Percentiles rank a stretch among this genome's conserved stretches.
phyloP scores from a whole-genome alignment of 2,329 filamentous ascomycete species.

The Fusarium vanettenii region DNA sequence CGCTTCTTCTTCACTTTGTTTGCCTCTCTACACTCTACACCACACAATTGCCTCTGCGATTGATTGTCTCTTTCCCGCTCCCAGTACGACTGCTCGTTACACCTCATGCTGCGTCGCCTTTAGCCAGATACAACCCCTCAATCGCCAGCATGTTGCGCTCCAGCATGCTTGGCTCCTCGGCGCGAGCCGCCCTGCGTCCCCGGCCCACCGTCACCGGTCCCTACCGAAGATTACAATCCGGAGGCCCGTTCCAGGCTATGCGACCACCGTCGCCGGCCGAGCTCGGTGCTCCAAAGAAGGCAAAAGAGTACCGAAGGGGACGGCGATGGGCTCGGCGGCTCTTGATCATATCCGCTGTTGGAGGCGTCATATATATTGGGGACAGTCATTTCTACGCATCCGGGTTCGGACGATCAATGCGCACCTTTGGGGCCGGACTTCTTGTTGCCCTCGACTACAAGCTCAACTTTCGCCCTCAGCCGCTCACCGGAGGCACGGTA shows the following conservation, averaged over 20 bases:
- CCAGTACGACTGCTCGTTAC: background rate
- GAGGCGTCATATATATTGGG: conserved; percentile 72
- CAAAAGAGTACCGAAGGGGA: conserved; percentile 77
- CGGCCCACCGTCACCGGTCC: conserved; percentile 61
- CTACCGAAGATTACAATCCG: conserved; percentile 46
- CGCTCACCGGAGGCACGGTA: conserved; percentile 78
- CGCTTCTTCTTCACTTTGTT: background rate
- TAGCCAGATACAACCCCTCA: conserved; percentile 18
- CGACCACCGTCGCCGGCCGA: conserved; percentile 82
- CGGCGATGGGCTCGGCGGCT: conserved; percentile 84
- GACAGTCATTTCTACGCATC: conserved; percentile 84
- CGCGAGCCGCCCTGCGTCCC: conserved; percentile 42
- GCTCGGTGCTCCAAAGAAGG: conserved; percentile 76
- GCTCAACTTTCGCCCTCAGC: conserved; percentile 89
- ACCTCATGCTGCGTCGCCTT: conserved; percentile 23
- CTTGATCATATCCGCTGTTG: conserved; percentile 67
- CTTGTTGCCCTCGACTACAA: conserved; percentile 94
- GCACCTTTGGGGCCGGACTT: conserved; percentile 84
- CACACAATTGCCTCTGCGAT: background rate
- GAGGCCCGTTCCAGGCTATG: conserved; percentile 69
- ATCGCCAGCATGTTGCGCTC: conserved; percentile 45
- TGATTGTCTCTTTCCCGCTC: background rate
- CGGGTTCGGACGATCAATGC: conserved; percentile 79
- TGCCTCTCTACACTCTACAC: background rate
- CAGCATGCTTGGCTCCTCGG: conserved; percentile 41